Conservation (phyloP, 768 basidiomycete genomes). For the Termitomyces sp. region DNA sequence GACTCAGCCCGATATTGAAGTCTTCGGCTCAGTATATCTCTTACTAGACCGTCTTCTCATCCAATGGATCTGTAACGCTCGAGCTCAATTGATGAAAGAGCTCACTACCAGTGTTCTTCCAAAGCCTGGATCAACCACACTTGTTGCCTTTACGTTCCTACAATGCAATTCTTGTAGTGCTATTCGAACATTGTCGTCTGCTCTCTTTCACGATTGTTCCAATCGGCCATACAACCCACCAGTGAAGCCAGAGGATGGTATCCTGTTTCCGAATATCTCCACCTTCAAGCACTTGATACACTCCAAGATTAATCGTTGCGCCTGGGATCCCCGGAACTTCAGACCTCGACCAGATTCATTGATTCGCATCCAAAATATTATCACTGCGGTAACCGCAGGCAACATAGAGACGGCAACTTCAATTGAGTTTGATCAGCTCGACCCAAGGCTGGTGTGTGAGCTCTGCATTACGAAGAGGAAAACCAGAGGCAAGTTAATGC, state of each 20-base stretch:
- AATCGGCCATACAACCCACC: not conserved
- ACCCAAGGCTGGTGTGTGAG: conserved; percentile 1
- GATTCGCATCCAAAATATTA: conserved; percentile 1
- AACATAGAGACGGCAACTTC: conserved; percentile 1
- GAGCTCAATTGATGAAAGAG: not conserved
- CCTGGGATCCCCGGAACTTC: not conserved
- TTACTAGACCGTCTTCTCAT: not conserved
- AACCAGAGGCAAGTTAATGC: not conserved
- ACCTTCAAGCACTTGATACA: not conserved
- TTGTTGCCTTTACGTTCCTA: not conserved
- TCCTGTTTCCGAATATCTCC: not conserved
- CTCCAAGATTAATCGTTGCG: not conserved
- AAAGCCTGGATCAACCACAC: not conserved
- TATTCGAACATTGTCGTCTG: not conserved
- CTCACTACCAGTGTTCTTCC: not conserved
- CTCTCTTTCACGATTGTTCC: not conserved
- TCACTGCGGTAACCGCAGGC: not conserved
- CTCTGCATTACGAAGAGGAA: not conserved
- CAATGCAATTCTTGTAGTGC: not conserved
- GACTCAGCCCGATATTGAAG: not conserved
- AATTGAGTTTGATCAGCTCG: not conserved
- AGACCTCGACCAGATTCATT: not conserved
- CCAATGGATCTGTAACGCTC: not conserved
- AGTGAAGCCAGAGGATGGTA: not conserved
- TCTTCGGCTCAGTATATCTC: not conserved